Percentiles rank a stretch among this genome's conserved stretches.
These are phyloP conservation scores for Buxus sempervirens DNA, from an alignment of 164 flowering plant species.

Conservation along the genomic window DNA sequence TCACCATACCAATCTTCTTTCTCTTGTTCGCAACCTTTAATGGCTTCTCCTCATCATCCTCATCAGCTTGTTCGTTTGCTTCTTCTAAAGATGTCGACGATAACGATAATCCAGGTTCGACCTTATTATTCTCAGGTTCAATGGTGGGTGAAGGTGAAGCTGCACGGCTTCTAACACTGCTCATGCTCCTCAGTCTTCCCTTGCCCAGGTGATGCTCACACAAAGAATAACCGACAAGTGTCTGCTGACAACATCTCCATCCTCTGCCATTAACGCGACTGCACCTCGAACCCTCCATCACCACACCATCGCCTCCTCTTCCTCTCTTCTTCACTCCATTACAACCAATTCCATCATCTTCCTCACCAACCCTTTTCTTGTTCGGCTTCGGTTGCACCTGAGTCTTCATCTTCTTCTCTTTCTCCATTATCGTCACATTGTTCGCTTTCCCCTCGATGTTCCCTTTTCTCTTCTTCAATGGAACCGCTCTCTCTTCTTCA, in stretches of 20 bases:
- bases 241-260: conserved; percentile 86
- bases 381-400: conserved; percentile 23
- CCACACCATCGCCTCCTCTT: conserved; percentile 20
- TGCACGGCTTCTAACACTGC: conserved; percentile 34
- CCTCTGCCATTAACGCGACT: conserved; percentile 87
- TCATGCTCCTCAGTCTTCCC: conserved; percentile 65
- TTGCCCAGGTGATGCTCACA: conserved; percentile 93
- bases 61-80: background rate
- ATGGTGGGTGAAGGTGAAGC: background rate
- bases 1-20: conserved; percentile 63
- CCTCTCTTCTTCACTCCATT: conserved; percentile 20
- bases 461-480: conserved; percentile 56
- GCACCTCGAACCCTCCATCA: conserved; percentile 79
- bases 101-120: background rate
- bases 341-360: conserved; percentile 2
- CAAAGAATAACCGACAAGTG: conserved; percentile 79
- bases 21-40: conserved; percentile 30
- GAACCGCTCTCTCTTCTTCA: conserved; percentile 37
- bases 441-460: conserved; percentile 20
- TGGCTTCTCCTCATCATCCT: conserved; percentile 17
- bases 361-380: conserved; percentile 21
- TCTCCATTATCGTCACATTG: conserved; percentile 4
- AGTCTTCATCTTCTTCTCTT: conserved; percentile 13
- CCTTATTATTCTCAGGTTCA: background rate
- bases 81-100: conserved; percentile 5